These are phyloP conservation scores for Penicillium sp. DNA, from an alignment of 2,329 filamentous ascomycete genomes.

Conservation along the genomic window DNA sequence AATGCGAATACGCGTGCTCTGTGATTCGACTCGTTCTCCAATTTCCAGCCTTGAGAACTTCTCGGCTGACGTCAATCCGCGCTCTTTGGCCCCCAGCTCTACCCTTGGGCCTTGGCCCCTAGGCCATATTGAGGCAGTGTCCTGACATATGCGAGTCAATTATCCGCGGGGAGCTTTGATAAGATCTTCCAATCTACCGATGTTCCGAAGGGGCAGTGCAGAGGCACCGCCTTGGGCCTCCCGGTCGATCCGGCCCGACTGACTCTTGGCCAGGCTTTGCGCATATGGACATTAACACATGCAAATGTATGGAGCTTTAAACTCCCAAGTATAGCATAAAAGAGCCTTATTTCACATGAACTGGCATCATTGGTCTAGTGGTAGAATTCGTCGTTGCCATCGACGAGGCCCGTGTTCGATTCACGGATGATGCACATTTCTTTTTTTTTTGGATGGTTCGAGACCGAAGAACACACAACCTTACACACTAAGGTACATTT, in stretches of 20 bases:
- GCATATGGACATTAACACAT: too few relatives aligned
- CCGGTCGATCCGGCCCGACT: too few relatives aligned
- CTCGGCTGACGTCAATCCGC: background rate
- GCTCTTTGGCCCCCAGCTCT: background rate
- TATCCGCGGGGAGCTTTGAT: too few relatives aligned
- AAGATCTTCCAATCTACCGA: too few relatives aligned
- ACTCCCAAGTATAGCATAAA: too few relatives aligned
- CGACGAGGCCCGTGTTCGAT: constrained; percentile 48
- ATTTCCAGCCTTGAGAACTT: background rate
- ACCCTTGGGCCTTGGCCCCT: background rate
- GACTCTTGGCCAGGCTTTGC: too few relatives aligned
- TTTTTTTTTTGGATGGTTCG: constrained; percentile 16
- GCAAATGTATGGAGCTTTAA: too few relatives aligned
- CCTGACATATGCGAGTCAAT: too few relatives aligned
- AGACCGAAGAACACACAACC: too few relatives aligned
- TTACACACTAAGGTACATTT: too few relatives aligned
- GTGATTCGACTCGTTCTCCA: background rate
- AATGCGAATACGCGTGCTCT: background rate
- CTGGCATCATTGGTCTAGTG: constrained; percentile 45
- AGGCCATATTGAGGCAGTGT: constrained; percentile 1
- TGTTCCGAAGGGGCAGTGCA: too few relatives aligned
- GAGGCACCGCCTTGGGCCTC: too few relatives aligned
- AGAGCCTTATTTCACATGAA: constrained; percentile 3
- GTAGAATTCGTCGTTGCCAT: constrained; percentile 47
- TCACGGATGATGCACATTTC: constrained; percentile 43